phyloP scores from a whole-genome alignment of 202 grass and related monocot genomes.

The Carex arenaria region DNA sequence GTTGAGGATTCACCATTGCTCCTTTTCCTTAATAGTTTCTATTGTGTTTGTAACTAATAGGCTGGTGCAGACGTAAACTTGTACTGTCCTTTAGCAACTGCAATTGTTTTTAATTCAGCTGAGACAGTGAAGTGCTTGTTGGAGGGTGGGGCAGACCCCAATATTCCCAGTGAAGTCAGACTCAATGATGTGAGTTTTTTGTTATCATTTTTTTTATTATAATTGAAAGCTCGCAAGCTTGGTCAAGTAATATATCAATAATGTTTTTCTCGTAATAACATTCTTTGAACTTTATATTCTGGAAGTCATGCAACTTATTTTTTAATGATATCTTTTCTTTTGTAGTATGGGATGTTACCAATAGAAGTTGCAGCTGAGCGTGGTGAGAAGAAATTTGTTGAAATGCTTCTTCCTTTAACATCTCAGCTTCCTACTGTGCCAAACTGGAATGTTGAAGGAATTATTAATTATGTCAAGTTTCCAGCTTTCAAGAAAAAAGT shows the following conservation, averaged over 20 bases:
- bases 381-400: conserved; percentile 12
- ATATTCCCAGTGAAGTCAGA: conserved; percentile 27
- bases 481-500: conserved; percentile 22
- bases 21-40: neutral
- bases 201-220: neutral
- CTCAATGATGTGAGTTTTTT: conserved; percentile 8
- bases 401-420: conserved; percentile 24
- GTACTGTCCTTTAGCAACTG: conserved; percentile 14
- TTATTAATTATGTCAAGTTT: conserved; percentile 21
- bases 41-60: conserved; percentile 9
- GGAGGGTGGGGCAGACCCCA: conserved; percentile 40
- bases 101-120: conserved; percentile 24
- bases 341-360: conserved; percentile 19
- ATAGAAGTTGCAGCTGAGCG: conserved; percentile 24
- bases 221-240: neutral
- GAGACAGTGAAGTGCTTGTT: conserved; percentile 38
- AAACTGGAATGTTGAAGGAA: conserved; percentile 32
- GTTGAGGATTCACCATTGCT: neutral
- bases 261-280: no score
- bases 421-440: conserved; percentile 11
- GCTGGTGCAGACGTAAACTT: conserved; percentile 49
- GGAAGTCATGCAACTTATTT: neutral
- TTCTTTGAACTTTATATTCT: neutral
- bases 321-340: neutral
- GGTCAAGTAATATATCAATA: no score